phyloP scores from a whole-genome alignment of 345 rosid species.

The Eucalyptus polybractea region DNA sequence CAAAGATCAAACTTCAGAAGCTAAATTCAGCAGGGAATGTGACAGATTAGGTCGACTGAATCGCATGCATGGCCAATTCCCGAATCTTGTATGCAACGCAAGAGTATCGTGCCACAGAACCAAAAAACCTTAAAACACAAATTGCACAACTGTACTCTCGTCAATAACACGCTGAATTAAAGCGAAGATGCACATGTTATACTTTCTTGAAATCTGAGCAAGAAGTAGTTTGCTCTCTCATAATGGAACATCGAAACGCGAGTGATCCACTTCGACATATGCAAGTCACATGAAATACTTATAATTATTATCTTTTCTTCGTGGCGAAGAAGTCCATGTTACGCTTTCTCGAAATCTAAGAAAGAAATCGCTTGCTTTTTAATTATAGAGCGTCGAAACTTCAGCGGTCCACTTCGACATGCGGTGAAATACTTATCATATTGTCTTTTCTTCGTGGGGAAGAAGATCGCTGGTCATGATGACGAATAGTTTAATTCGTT shows the following conservation, averaged over 20 bases:
- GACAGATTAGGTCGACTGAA: neutral
- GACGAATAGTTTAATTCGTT: neutral
- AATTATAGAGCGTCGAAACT: neutral
- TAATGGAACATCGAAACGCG: neutral
- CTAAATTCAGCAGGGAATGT: neutral
- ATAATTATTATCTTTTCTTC: neutral
- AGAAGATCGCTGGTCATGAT: neutral
- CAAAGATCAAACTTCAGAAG: neutral
- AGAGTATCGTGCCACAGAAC: neutral
- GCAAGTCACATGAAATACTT: neutral
- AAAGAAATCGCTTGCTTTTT: neutral
- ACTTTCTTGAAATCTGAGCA: neutral
- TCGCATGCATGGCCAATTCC: neutral
- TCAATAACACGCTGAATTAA: neutral
- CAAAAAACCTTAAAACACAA: neutral
- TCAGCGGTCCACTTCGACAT: neutral
- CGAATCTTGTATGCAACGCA: neutral
- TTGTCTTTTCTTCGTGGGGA: neutral
- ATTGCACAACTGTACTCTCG: neutral
- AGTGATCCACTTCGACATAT: neutral
- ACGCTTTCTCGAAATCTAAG: neutral
- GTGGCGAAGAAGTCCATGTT: neutral
- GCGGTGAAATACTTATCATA: neutral
- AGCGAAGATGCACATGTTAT: neutral
- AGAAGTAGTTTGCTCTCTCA: neutral